Conservation (phyloP, 768 basidiomycete species). For the Leccinellum albellum region DNA sequence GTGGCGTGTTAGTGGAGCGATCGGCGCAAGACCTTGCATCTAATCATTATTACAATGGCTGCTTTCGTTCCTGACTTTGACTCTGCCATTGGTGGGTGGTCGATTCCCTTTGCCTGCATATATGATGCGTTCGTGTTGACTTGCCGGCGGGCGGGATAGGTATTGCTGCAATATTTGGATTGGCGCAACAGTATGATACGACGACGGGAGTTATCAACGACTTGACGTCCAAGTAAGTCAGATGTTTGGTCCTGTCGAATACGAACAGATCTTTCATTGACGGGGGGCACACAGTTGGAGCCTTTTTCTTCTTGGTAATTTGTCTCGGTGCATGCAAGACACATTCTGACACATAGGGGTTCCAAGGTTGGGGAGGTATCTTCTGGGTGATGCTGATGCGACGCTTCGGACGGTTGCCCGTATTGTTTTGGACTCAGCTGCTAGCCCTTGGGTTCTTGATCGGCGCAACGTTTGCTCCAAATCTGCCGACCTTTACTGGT, state of each 20-base stretch:
- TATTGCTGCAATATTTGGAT: conserved; percentile 47
- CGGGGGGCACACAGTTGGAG: conserved; percentile 36
- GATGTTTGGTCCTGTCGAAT: not conserved
- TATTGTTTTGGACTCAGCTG: conserved; percentile 33
- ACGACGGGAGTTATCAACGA: conserved; percentile 49
- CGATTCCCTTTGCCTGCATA: not conserved
- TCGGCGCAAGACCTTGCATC: conserved; percentile 42
- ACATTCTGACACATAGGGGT: conserved; percentile 6
- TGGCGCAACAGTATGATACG: conserved; percentile 43
- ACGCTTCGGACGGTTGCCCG: conserved; percentile 28
- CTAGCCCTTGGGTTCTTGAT: conserved; percentile 45
- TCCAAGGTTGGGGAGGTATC: conserved; percentile 29
- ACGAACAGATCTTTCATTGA: conserved; percentile 1
- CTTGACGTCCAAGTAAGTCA: conserved; percentile 42
- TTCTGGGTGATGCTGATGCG: conserved; percentile 31
- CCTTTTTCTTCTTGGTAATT: conserved; percentile 43
- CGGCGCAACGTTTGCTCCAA: conserved; percentile 50
- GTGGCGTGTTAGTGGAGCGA: conserved; percentile 38
- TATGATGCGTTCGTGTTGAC: not conserved
- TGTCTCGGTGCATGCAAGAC: not conserved
- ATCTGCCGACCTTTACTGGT: conserved; percentile 46
- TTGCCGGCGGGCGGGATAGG: conserved; percentile 24
- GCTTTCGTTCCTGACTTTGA: conserved; percentile 54
- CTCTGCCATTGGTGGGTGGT: conserved; percentile 43
- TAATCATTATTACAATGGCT: conserved; percentile 48